A percentile compares a stretch with the other conserved stretches of the same genome.
Conservation (phyloP, 2,329 filamentous ascomycete genomes). For the Drechslera avenae region DNA sequence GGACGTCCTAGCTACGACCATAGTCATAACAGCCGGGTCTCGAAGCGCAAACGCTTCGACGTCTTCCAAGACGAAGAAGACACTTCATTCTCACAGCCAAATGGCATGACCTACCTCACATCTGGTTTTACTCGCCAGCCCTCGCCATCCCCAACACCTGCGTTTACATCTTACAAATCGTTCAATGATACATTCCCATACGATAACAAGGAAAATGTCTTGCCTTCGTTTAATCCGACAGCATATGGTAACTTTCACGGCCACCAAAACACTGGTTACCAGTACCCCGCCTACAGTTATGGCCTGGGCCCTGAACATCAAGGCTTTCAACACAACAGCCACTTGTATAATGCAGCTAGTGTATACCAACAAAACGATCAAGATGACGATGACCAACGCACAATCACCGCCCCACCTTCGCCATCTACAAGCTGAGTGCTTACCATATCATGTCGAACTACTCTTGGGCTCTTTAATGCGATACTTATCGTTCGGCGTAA, state of each 20-base stretch:
- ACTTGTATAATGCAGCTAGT: constrained; percentile 28
- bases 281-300: constrained; percentile 38
- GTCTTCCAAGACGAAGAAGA: constrained; percentile 49
- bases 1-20: constrained; percentile 42
- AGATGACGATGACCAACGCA: constrained; percentile 43
- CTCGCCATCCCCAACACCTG: constrained; percentile 33
- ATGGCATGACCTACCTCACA: constrained; percentile 42
- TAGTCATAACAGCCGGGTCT: constrained; percentile 30
- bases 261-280: constrained; percentile 30
- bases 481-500: constrained; percentile 3
- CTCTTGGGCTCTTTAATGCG: constrained; percentile 3
- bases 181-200: constrained; percentile 37
- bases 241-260: constrained; percentile 31
- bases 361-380: constrained; percentile 35
- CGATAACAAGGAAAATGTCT: constrained; percentile 44
- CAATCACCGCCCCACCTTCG: constrained; percentile 45
- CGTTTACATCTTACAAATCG: constrained; percentile 34
- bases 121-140: constrained; percentile 37
- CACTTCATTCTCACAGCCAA: constrained; percentile 39
- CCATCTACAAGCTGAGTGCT: constrained; percentile 35
- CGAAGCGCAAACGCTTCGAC: constrained; percentile 47
- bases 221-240: constrained; percentile 31
- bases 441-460: background rate
- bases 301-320: constrained; percentile 38
- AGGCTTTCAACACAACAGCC: constrained; percentile 31